Percentiles rank a stretch among this genome's conserved stretches.
Conservation (phyloP, 352 stramenopile species). For the Lagenidium giganteum region DNA sequence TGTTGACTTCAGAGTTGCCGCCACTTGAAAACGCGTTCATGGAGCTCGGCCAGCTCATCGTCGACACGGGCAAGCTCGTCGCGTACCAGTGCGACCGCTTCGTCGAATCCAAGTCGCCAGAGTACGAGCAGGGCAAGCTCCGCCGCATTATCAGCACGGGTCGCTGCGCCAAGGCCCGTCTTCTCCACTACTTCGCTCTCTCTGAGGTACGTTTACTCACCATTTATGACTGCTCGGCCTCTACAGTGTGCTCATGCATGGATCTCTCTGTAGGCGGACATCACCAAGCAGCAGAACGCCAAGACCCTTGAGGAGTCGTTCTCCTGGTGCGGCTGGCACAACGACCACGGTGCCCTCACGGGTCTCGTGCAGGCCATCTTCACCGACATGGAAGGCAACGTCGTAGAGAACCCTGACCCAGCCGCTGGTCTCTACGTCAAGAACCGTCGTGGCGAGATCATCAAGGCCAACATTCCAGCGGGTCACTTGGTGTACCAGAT, state of each 20-base stretch:
- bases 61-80: conserved; percentile 89
- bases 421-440: conserved; percentile 92
- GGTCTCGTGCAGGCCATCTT: conserved; percentile 92
- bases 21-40: conserved; percentile 88
- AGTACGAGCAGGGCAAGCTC: conserved; percentile 83
- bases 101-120: conserved; percentile 58
- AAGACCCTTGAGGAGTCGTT: conserved; percentile 69
- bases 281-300: conserved; percentile 36
- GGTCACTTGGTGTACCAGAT: conserved; percentile 93
- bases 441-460: conserved; percentile 82
- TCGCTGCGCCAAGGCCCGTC: conserved; percentile 89
- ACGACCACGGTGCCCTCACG: conserved; percentile 94
- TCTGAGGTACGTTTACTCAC: too few relatives aligned
- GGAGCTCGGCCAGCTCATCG: conserved; percentile 87
- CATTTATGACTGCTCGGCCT: neutral
- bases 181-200: conserved; percentile 96
- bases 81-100: conserved; percentile 91
- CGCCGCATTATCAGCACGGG: conserved; percentile 84
- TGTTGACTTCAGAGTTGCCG: conserved; percentile 48
- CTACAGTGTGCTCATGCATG: neutral
- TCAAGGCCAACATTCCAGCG: conserved; percentile 84
- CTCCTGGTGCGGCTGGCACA: conserved; percentile 98
- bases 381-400: conserved; percentile 64
- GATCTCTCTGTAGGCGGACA: conserved; percentile 22
- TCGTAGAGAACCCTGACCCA: conserved; percentile 71